Evolutionary conservation across 768 basidiomycete species (phyloP).

Genomic region (Trametes coccinea): DNA sequence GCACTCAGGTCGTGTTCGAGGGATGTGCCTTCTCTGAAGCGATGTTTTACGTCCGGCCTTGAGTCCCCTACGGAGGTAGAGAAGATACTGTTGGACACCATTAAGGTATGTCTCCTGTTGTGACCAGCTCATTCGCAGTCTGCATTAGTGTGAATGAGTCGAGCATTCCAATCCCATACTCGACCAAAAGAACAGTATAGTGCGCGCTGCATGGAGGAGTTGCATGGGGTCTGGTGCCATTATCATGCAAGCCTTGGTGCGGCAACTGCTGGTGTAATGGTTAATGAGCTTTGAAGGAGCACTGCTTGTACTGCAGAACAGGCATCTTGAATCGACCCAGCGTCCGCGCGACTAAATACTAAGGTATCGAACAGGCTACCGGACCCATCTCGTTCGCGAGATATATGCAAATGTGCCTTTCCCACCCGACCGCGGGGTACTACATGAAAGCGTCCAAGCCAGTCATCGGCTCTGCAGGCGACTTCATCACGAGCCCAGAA

Average conservation of each 20-base stretch:
- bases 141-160: neutral
- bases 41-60: slow-evolving; percentile 3
- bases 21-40: neutral
- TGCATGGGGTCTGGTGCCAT: too few species aligned
- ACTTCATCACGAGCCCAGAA: slow-evolving; percentile 96
- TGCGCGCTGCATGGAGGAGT: too few species aligned
- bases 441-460: slow-evolving; percentile 75
- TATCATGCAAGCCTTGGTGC: too few species aligned
- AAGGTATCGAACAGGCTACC: slow-evolving; percentile 54
- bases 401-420: slow-evolving; percentile 91
- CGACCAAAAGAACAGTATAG: too few species aligned
- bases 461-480: slow-evolving; percentile 85
- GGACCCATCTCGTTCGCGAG: slow-evolving; percentile 87
- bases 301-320: too few species aligned
- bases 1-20: neutral
- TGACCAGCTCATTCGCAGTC: neutral
- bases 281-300: too few species aligned
- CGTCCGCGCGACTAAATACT: neutral
- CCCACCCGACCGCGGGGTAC: slow-evolving; percentile 90
- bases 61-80: slow-evolving; percentile 43
- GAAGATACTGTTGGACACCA: slow-evolving; percentile 65
- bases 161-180: too few species aligned
- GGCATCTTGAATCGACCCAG: too few species aligned
- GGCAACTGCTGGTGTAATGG: too few species aligned
- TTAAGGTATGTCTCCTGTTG: slow-evolving; percentile 53